Percentiles rank a stretch among this genome's conserved stretches.
Evolutionary conservation across 164 flowering plant species (phyloP).

Genomic region (Umbellularia californica): DNA sequence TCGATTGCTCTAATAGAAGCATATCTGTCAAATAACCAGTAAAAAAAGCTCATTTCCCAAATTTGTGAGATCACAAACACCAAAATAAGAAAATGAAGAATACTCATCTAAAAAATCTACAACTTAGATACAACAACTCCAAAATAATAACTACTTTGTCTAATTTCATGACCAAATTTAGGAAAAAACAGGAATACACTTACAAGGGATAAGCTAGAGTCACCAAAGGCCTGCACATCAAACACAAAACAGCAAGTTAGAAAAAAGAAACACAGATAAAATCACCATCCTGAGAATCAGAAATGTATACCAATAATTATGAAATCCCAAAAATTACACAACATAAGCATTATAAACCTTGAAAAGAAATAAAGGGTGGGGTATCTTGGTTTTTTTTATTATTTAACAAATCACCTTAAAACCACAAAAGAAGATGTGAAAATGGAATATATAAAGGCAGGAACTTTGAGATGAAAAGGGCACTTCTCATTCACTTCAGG

Average conservation of each 20-base stretch:
- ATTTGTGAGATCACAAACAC: background rate
- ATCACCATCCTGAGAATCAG: background rate
- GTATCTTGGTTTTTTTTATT: too few species aligned
- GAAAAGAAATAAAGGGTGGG: background rate
- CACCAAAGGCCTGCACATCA: background rate
- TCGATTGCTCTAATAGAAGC: slow-evolving; percentile 88
- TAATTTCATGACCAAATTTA: background rate
- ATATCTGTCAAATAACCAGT: slow-evolving; percentile 41
- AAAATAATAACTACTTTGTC: background rate
- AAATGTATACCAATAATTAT: too few species aligned
- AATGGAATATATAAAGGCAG: background rate
- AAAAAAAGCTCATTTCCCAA: background rate
- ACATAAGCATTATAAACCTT: background rate
- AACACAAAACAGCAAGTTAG: too few species aligned
- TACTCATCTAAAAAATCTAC: background rate
- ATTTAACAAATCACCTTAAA: too few species aligned
- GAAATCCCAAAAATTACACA: background rate
- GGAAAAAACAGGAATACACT: background rate
- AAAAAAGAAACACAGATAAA: too few species aligned
- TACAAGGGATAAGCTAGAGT: background rate
- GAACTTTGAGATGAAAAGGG: background rate
- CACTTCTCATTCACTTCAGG: background rate
- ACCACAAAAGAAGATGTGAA: too few species aligned
- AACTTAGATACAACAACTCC: background rate
- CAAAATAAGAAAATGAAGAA: background rate